Percentiles rank a stretch among this genome's conserved stretches.
Conservation (phyloP, 768 basidiomycete genomes). For the Crepidotus variabilis region DNA sequence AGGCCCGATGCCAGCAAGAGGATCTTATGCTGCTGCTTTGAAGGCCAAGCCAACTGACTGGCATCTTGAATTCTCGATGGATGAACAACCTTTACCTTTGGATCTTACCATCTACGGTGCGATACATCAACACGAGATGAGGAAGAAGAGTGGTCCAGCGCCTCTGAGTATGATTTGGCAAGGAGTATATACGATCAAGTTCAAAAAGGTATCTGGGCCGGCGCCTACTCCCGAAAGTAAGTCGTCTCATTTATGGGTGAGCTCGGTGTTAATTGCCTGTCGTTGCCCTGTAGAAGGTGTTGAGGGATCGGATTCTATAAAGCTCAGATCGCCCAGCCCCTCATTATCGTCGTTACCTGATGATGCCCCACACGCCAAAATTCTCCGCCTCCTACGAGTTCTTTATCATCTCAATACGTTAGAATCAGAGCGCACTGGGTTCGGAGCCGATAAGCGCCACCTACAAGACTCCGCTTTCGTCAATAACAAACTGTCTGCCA, state of each 20-base stretch:
- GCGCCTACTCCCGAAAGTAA: constrained; percentile 59
- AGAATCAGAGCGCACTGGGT: constrained; percentile 58
- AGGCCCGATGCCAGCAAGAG: constrained; percentile 30
- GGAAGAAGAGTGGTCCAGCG: constrained; percentile 63
- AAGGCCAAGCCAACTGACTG: constrained; percentile 93
- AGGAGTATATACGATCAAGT: constrained; percentile 88
- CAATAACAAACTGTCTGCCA: constrained; percentile 97
- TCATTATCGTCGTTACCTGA: constrained; percentile 77
- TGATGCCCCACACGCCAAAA: constrained; percentile 84
- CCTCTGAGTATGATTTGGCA: constrained; percentile 82
- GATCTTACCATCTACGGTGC: constrained; percentile 96
- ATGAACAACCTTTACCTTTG: constrained; percentile 77
- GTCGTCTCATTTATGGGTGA: constrained; percentile 10
- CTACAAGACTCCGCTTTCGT: constrained; percentile 85
- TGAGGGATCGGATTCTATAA: constrained; percentile 40
- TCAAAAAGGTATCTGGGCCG: constrained; percentile 88
- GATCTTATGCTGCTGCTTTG: constrained; percentile 91
- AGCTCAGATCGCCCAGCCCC: constrained; percentile 61
- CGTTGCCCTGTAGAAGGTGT: constrained; percentile 25
- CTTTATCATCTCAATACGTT: constrained; percentile 77
- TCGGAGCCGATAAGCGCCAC: constrained; percentile 48
- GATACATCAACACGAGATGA: constrained; percentile 85
- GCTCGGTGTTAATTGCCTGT: neutral
- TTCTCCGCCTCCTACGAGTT: constrained; percentile 85
- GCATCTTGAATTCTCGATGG: constrained; percentile 96